Evolutionary conservation across 1,139 yeast species (phyloP), one percentile per base, ranked within the genome.

Genomic region (Candida neerlandica): DNA sequence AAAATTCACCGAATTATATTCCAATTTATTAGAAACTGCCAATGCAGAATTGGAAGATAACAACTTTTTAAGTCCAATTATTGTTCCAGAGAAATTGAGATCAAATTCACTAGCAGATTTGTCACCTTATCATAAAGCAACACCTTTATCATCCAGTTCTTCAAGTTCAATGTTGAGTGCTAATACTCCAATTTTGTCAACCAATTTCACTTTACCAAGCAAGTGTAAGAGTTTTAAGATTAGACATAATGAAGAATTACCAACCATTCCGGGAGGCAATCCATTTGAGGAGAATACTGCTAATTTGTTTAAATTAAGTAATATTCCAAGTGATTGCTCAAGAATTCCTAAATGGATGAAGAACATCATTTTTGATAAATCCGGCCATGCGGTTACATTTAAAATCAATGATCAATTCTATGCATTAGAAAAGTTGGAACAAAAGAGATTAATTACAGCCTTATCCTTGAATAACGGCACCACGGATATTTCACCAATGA

Each of bases 211-310:
- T 3, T 57, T 69, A 15, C 73, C 73, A 3, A 45, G 59, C 0
- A 55, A 59, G 7, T 47, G 60, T 0, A 56, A 59, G 4, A 58
- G 51, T 37, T 75, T 75, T 56, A 73, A 70, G 51, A 68, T 75
- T 38, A 64, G 79, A 55, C 80, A 75, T 50, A 73, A 73, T 49
- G 80, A 75, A 53, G 79, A 75, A 53, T 53, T 67, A 30, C 30
- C 29, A 11, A 27, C 44, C 23, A 43, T 33, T 7, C 21, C 27
- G 3, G n/a, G 41, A 21, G 43, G 33, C 18, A 46, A 48, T 41
- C 48, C 47, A 16, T 44, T 47, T 27, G 49, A 51, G 39, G 35
- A 19, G 11, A 49, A 51, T 37, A 21, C 40, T 5, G 45, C 49
- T 15, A 47, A 44, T 23, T 45, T 55, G 21, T 55, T 53, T 26